Base-by-base conservation (phyloP, 768 basidiomycete genomes). In the Calvatia gigantea region DNA sequence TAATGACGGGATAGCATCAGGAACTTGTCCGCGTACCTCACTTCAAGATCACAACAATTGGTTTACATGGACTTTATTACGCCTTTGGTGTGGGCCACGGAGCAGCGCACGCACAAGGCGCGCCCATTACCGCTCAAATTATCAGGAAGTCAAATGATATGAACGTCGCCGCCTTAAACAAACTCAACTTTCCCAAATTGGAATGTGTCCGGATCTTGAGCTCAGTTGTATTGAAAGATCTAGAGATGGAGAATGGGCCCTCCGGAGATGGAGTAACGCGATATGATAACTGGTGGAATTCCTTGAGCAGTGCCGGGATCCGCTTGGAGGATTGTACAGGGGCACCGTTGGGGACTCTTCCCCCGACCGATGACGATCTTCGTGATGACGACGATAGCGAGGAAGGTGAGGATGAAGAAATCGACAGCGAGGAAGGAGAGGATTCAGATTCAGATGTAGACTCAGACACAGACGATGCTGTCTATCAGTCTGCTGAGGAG, bases 301-400 rank as follows among this genome's bases (percentile, higher is more conserved):
- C 69, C 60, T 86, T 81, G 58, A 58, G 70, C 0, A 58, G 61
- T 17, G 73, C 78, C 65, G 76, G 80, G 0, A 70, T 90, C 4
- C 68, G 84, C 39, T 64, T 91, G 47, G 88, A 91, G 68, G 89
- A 91, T 66, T 91, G 89, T 62, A 90, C 89, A 0, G 89, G 87
- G 0, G 80, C 73, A 11, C 60, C 74, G 49, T 68, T 91, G 33
- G 89, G 89, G 0, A 74, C 70, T 1, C 62, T 81, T 25, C 80
- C 79, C 6, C 62, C 39, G 73, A 71, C 9, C 1, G 66, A 62
- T 1, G 64, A 62, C 2, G 66, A 68, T 0, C 66, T 70, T 11
- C 66, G 68, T 0, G 70, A 65, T 1, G 69, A 68, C 0, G 69
- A 66, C 0, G 71, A 69, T 14, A 65, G 69, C 2, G 68, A 62